phyloP scores from a whole-genome alignment of 108 stramenopile genomes.

The Nitzschia sp. region DNA sequence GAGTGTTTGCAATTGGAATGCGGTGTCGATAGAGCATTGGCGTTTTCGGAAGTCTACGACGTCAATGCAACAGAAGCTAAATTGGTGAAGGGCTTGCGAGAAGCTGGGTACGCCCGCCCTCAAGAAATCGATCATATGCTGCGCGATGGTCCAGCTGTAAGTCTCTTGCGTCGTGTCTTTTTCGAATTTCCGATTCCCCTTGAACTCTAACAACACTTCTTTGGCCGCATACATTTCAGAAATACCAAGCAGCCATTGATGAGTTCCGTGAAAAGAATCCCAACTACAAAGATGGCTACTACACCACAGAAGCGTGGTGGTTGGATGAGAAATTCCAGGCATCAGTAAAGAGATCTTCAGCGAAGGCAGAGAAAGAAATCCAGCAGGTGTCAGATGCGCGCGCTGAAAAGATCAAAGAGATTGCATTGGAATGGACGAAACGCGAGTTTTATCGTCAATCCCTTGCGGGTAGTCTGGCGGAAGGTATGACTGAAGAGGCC shows the following conservation, averaged over 20 bases:
- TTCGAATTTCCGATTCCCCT: background rate
- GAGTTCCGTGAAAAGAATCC: constrained; percentile 42
- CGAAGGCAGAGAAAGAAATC: constrained; percentile 24
- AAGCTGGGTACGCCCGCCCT: constrained; percentile 70
- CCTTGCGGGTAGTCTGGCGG: constrained; percentile 49
- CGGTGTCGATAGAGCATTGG: constrained; percentile 54
- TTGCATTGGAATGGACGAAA: constrained; percentile 81
- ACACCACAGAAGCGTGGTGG: constrained; percentile 54
- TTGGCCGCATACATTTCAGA: constrained; percentile 19
- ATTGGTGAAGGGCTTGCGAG: constrained; percentile 75
- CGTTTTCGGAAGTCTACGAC: constrained; percentile 46
- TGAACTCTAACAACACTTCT: background rate
- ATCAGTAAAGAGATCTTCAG: constrained; percentile 32
- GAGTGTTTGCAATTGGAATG: constrained; percentile 75
- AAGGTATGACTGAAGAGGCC: constrained; percentile 57
- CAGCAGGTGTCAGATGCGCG: constrained; percentile 44
- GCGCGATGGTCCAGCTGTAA: constrained; percentile 29
- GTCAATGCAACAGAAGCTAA: constrained; percentile 52
- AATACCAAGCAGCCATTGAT: constrained; percentile 43
- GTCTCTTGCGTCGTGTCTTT: constrained; percentile 2
- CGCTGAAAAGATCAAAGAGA: constrained; percentile 53
- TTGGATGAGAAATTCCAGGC: constrained; percentile 35
- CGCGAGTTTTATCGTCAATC: constrained; percentile 68
- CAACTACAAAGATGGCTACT: constrained; percentile 29
- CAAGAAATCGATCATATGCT: constrained; percentile 88